Base-by-base conservation (phyloP, 805 yeast species). In the Saccharomycopsis sp. region DNA sequence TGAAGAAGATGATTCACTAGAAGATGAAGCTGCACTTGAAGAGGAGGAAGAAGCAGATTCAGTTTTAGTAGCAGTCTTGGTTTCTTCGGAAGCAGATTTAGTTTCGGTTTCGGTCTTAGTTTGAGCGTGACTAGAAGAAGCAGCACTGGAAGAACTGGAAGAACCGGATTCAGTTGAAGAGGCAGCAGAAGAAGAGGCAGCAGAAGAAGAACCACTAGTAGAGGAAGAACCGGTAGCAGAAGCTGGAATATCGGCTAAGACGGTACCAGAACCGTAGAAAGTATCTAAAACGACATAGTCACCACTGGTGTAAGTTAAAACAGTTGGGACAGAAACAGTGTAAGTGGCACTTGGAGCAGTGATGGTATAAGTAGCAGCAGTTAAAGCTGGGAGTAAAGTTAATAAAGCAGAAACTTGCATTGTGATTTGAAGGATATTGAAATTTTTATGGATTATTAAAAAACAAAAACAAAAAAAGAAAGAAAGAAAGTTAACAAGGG, bases 141-240 rank as follows among this genome's bases (percentile, higher is more conserved):
- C 26, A 6, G 6, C 26, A 10, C 26, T 23, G 26, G 10, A 8
- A 10, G 26, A 30, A 17, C 10, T 2, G 33, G 17, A 23, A 23
- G 26, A 23, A 10, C 26, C 26, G 26, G 26, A 23, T n/a, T 32
- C 35, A 32, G 35, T 32, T 9, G 9, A n/a, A 21, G 25, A 12
- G 25, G 15, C 35, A 18, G 35, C 5, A 31, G 35, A 18, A 19
- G 13, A 12, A 14, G 12, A n/a, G 19, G 27, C 27, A 3, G 37
- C 6, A 10, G 37, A 20, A 9, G 29, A 20, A 15, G 29, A 13
- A 6, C 5, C 34, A 25, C 19, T 6, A 15, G 37, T 20, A 14
- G 17, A 13, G 29, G 54, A 34, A 21, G 51, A 37, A 21, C 20
- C 29, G 17, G 47, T 28, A 20, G 45, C 18, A 14, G 40, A 14